Evolutionary conservation across 176 grass and related monocot species (phyloP), one percentile per base, ranked within the genome.

Genomic region (Ananas comosus): DNA sequence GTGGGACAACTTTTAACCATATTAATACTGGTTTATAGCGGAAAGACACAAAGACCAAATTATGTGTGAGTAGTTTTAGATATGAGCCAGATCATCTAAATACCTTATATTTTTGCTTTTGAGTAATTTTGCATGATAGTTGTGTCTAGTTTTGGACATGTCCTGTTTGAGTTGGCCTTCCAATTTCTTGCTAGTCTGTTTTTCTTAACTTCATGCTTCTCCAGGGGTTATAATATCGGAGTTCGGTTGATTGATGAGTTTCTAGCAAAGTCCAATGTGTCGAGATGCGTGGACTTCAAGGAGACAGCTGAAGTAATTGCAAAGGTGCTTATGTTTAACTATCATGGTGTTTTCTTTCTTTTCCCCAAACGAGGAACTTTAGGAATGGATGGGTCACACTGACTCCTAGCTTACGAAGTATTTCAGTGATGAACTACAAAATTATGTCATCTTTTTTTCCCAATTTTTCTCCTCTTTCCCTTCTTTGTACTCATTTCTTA

Each of bases 161-260:
- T 57, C 13, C n/a, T 17, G n/a, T 57, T 13, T 57, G 14, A 57
- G 53, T 57, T 57, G 53, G 13, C 13, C 53, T 42, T 42, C 53
- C 17, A 9, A 61, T 61, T 18, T 61, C 56, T 18, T 22, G 16
- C 8, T 1, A 0, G 49, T 82, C 27, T 48, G 5, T 74, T 22
- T 47, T 50, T 12, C 13, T 73, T 84, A 1, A 7, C 64, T 76
- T 13, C 58, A 69, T 66, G 74, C 19, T 16, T 69, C 64, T 80
- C 29, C 79, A 99, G 94, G 94, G 94, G 94, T 75, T 99, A 93
- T 74, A 99, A 99, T 69, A 99, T 99, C 68, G 94, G 94, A 70
- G 86, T 88, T 14, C 68, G 89, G 64, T 84, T 99, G 80, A 86
- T 99, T 10, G 94, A 99, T 70, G 94, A 99, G 67, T 99, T 99